Conservation (phyloP, 192 early-diverging fungal species). For the Mortierella claussenii region DNA sequence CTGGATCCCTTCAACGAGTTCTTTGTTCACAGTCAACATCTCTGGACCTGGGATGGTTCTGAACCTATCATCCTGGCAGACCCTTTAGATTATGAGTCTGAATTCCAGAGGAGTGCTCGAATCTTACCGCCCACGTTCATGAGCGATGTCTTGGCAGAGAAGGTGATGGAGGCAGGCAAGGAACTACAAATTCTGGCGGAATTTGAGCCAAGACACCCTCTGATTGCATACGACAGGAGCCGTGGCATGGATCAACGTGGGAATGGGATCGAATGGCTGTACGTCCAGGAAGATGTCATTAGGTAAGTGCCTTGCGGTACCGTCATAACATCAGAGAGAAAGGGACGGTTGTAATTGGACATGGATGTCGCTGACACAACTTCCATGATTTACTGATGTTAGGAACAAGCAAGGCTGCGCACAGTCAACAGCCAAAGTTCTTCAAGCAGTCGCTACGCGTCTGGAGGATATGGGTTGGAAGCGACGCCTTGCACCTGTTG, state of each 20-base stretch:
- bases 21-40: slow-evolving; percentile 41
- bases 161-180: slow-evolving; percentile 55
- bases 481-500: background rate
- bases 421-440: background rate
- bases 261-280: slow-evolving; percentile 25
- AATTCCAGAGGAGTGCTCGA: slow-evolving; percentile 15
- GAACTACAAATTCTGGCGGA: slow-evolving; percentile 52
- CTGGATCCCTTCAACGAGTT: slow-evolving; percentile 56
- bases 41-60: slow-evolving; percentile 33
- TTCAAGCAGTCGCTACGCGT: slow-evolving; percentile 5
- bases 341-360: too few relatives aligned
- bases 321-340: too few relatives aligned
- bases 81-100: slow-evolving; percentile 18
- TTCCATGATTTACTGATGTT: too few relatives aligned
- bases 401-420: background rate
- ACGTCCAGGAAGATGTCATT: slow-evolving; percentile 8
- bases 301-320: slow-evolving; percentile 27
- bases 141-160: slow-evolving; percentile 21
- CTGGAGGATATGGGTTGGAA: slow-evolving; percentile 23
- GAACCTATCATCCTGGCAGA: slow-evolving; percentile 25
- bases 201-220: slow-evolving; percentile 38
- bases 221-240: slow-evolving; percentile 33
- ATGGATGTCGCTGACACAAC: too few relatives aligned
- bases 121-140: slow-evolving; percentile 35
- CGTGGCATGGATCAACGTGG: background rate